Conservation (phyloP, 805 yeast species). For the Hanseniaspora thailandica region DNA sequence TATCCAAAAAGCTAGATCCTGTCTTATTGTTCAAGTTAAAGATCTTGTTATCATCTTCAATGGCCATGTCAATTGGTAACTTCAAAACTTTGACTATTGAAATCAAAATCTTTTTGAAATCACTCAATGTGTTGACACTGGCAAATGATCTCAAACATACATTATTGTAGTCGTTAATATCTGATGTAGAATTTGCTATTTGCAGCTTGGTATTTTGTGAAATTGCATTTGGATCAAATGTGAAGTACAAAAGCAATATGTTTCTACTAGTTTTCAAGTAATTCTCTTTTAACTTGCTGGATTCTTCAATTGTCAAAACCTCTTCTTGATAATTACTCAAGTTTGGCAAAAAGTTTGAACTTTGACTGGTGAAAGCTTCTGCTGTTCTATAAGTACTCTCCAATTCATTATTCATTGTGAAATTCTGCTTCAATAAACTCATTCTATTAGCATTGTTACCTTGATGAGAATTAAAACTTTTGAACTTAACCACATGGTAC, state of each 20-base stretch:
- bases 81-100: conserved; percentile 40
- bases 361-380: background rate
- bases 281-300: conserved; percentile 3
- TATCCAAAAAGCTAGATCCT: conserved; percentile 3
- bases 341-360: background rate
- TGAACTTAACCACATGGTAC: background rate
- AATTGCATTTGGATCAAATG: conserved; percentile 3
- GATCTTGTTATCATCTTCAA: conserved; percentile 32
- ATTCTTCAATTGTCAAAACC: conserved; percentile 9
- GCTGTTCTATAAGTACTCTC: background rate
- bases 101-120: conserved; percentile 38
- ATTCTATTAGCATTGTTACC: background rate
- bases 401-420: background rate
- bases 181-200: background rate
- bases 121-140: conserved; percentile 43
- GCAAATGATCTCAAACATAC: conserved; percentile 31
- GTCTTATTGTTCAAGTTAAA: conserved; percentile 20
- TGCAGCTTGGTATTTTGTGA: conserved; percentile 1
- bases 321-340: conserved; percentile 15
- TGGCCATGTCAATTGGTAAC: conserved; percentile 33
- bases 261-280: conserved; percentile 8
- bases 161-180: background rate
- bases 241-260: conserved; percentile 10
- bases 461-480: background rate
- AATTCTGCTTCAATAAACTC: background rate